Conservation (phyloP, 192 early-diverging fungal species). For the Backusella mclennaniae region DNA sequence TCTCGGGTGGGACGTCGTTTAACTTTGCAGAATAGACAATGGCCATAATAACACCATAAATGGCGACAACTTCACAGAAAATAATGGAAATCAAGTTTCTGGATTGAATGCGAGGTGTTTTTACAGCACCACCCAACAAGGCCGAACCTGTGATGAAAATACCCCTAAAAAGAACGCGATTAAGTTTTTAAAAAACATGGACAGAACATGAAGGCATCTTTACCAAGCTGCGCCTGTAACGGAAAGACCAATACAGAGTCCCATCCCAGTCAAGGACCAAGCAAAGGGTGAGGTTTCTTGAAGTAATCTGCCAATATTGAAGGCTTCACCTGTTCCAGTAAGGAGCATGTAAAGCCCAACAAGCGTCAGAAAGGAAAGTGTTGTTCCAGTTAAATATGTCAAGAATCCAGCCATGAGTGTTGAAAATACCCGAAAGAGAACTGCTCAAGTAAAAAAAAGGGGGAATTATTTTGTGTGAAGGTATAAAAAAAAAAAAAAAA, state of each 20-base stretch:
- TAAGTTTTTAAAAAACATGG: no score
- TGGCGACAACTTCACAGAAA: constrained; percentile 99
- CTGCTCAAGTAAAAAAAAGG: background rate
- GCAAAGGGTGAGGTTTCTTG: constrained; percentile 78
- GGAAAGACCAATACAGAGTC: constrained; percentile 82
- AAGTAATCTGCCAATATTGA: constrained; percentile 84
- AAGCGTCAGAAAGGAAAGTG: constrained; percentile 39
- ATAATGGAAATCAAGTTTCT: constrained; percentile 99
- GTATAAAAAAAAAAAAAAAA: background rate
- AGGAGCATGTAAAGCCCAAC: constrained; percentile 84
- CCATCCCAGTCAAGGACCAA: constrained; percentile 86
- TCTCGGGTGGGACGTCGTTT: constrained; percentile 44
- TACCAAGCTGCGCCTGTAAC: constrained; percentile 94
- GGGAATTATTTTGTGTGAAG: background rate
- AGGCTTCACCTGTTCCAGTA: constrained; percentile 84
- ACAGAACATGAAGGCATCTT: no score
- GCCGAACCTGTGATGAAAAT: constrained; percentile 92
- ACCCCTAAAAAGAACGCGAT: constrained; percentile 59
- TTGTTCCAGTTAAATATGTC: constrained; percentile 12
- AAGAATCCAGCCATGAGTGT: constrained; percentile 4
- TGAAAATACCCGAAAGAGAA: background rate
- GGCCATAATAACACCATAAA: constrained; percentile 98
- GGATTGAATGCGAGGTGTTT: constrained; percentile 88
- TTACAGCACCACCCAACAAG: constrained; percentile 87
- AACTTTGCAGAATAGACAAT: constrained; percentile 94